Evolutionary conservation across 2,329 filamentous ascomycete species (phyloP).

Genomic region (Stachybotrys chartarum): DNA sequence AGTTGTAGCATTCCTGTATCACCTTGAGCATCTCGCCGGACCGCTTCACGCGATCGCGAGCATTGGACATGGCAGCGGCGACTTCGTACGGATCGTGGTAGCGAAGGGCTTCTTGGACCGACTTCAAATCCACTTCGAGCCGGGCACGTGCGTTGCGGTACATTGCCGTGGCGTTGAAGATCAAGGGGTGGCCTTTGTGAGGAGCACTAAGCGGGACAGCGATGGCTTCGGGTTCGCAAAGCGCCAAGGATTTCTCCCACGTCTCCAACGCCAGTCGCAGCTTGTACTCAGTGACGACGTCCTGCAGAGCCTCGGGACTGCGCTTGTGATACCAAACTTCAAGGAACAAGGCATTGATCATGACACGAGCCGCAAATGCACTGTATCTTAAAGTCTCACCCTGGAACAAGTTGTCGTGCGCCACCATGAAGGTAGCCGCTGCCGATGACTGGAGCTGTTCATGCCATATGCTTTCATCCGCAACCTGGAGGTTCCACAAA

Average conservation of each 20-base stretch:
- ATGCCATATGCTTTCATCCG: constrained; percentile 76
- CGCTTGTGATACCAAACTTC: constrained; percentile 99
- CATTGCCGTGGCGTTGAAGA: constrained; percentile 96
- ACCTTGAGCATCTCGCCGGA: constrained; percentile 98
- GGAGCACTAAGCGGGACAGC: constrained; percentile 86
- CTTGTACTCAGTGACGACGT: constrained; percentile 98
- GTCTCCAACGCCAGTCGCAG: constrained; percentile 90
- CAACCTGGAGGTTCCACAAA: constrained; percentile 79
- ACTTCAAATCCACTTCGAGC: constrained; percentile 90
- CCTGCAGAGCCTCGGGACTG: constrained; percentile 92
- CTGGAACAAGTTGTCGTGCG: constrained; percentile 92
- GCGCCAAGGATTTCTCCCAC: constrained; percentile 95
- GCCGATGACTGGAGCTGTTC: constrained; percentile 67
- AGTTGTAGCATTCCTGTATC: constrained; percentile 95
- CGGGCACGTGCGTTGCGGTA: constrained; percentile 91
- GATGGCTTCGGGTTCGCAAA: constrained; percentile 86
- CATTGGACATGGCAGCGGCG: constrained; percentile 90
- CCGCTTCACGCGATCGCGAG: constrained; percentile 87
- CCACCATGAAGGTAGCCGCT: constrained; percentile 82
- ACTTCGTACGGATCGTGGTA: constrained; percentile 98
- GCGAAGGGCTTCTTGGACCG: constrained; percentile 89
- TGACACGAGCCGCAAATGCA: constrained; percentile 91
- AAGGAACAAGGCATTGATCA: constrained; percentile 97
- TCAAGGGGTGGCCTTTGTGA: constrained; percentile 90
- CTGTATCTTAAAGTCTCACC: constrained; percentile 88